phyloP scores from a whole-genome alignment of 1,284 basidiomycete species.

The Fereydounia khargensis region DNA sequence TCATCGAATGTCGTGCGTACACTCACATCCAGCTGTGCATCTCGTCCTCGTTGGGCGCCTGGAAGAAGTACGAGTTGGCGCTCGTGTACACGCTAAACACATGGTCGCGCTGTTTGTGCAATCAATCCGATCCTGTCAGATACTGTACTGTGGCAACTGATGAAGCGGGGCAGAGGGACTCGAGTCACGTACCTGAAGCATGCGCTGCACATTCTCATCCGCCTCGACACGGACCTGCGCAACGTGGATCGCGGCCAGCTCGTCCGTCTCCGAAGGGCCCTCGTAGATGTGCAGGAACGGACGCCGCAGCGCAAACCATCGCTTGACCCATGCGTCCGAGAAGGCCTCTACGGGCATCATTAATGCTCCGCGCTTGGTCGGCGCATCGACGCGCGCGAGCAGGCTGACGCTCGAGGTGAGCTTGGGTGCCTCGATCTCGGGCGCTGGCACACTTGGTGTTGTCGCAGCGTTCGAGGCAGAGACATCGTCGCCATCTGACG shows the following conservation, averaged over 20 bases:
- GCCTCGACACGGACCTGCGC: conserved; percentile 79
- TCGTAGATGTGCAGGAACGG: conserved; percentile 87
- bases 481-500: neutral
- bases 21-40: conserved; percentile 30
- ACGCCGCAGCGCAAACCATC: conserved; percentile 79
- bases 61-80: conserved; percentile 42
- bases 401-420: conserved; percentile 37
- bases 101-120: conserved; percentile 8
- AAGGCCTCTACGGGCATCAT: conserved; percentile 75
- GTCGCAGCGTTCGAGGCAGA: neutral
- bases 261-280: conserved; percentile 76
- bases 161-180: conserved; percentile 56
- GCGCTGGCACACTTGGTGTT: neutral
- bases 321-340: conserved; percentile 74
- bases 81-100: conserved; percentile 45
- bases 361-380: conserved; percentile 80
- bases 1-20: too few relatives aligned
- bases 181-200: conserved; percentile 69
- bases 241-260: conserved; percentile 76
- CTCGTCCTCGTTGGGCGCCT: conserved; percentile 20
- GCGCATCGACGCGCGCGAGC: conserved; percentile 65
- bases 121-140: conserved; percentile 2
- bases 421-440: conserved; percentile 6
- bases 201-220: conserved; percentile 78
- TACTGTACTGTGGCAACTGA: conserved; percentile 58